Base-by-base conservation (phyloP, 2,329 filamentous ascomycete genomes). In the Curvularia sp. region DNA sequence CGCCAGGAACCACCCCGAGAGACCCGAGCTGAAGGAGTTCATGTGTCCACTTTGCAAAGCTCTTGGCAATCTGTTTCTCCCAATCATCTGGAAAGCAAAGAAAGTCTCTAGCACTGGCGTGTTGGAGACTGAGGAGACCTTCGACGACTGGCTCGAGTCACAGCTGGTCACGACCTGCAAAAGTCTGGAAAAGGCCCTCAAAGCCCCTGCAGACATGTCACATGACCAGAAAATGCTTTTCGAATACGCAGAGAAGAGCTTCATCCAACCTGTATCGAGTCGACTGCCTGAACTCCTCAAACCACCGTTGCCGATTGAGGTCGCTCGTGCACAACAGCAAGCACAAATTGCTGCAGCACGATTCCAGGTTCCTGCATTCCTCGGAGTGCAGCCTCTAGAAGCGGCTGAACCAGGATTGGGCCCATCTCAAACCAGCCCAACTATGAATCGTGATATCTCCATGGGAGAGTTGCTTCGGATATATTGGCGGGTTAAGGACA, bases 11-110 rank as follows among this genome's bases (percentile, higher is more conserved):
- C 95, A 98, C 68, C 95, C 95, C 0, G 96, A 99, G 75, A 85
- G 89, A 55, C 84, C 92, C 1, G 83, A 85, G 20, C 82, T 86
- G 43, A 90, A 96, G 62, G 95, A 99, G 70, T 99, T 99, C 75
- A 91, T 98, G 54, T 99, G 95, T 68, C 95, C 95, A 1, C 83
- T 99, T 0, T 99, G 95, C 81, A 99, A 99, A 78, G 96, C 95
- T 3, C 83, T 99, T 0, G 95, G 95, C 2, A 99, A 99, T 73
- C 87, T 92, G 0, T 99, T 99, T 79, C 77, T 99, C 38, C 96
- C 96, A 0, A 92, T 99, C 61, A 88, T 96, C 38, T 99, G 95
- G 95, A 96, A 93, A 74, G 91, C 91, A 26, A 89, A 96, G 71
- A 91, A 96, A 67, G 91, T 97, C 72, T 86, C 88, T 1, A 92